phyloP scores from a whole-genome alignment of 495 filamentous ascomycete genomes.

The Aspergillus bertholletiae region DNA sequence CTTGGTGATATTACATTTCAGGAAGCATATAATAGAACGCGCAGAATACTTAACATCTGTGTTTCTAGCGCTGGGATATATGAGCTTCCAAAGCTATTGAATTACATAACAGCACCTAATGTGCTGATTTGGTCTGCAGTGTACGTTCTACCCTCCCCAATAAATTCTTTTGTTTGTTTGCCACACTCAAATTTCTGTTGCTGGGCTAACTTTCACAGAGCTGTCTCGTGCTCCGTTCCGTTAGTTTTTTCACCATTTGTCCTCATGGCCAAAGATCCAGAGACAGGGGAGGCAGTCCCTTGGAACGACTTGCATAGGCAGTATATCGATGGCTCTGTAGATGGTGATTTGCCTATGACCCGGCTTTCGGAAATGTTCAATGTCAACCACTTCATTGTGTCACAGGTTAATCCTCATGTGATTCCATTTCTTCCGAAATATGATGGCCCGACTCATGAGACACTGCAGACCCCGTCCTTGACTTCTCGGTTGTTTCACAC shows the following conservation, averaged over 20 bases:
- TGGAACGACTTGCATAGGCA: constrained; percentile 82
- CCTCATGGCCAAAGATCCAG: constrained; percentile 79
- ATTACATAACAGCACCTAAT: constrained; percentile 90
- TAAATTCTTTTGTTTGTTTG: not conserved
- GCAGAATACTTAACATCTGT: constrained; percentile 87
- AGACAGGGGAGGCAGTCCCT: constrained; percentile 69
- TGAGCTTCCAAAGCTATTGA: constrained; percentile 80
- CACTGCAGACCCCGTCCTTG: constrained; percentile 30
- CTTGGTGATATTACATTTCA: constrained; percentile 90
- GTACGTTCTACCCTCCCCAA: constrained; percentile 38
- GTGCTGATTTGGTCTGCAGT: constrained; percentile 97
- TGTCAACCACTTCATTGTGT: constrained; percentile 97
- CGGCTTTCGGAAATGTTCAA: constrained; percentile 93
- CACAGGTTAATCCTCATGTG: constrained; percentile 92
- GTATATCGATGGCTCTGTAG: constrained; percentile 92
- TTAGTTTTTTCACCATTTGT: constrained; percentile 75
- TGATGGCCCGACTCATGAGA: constrained; percentile 46
- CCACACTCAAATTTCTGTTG: constrained; percentile 11
- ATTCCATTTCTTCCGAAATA: constrained; percentile 80
- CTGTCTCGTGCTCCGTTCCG: constrained; percentile 90
- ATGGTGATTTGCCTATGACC: constrained; percentile 92
- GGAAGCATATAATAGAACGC: constrained; percentile 90
- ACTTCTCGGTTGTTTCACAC: constrained; percentile 60
- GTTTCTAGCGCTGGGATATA: constrained; percentile 85
- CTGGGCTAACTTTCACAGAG: constrained; percentile 34